Evolutionary conservation across 495 filamentous ascomycete genomes (phyloP).

Genomic region (Xylaria palmicola): DNA sequence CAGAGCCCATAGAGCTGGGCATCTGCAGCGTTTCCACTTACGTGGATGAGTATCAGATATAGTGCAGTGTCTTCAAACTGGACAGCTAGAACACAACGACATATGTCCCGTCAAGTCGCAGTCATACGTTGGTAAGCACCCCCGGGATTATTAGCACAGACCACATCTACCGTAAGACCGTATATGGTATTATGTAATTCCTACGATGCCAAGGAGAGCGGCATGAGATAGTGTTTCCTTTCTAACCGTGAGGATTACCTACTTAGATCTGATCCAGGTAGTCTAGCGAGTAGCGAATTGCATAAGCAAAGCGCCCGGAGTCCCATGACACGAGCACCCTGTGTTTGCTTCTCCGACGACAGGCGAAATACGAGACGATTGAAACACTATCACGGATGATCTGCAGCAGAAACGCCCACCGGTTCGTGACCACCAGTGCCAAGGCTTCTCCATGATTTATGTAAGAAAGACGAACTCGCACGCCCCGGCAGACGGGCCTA

Average conservation of each 20-base stretch:
- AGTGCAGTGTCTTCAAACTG: neutral
- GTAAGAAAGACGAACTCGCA: neutral
- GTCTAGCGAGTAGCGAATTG: neutral
- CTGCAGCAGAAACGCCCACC: constrained; percentile 13
- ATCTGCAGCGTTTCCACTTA: neutral
- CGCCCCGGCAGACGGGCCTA: neutral
- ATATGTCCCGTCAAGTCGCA: neutral
- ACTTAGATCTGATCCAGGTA: no score
- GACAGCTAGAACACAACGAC: neutral
- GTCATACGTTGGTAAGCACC: constrained; percentile 1
- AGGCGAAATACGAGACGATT: neutral
- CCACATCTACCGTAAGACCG: neutral
- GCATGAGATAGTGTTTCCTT: neutral
- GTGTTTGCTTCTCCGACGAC: neutral
- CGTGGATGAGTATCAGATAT: constrained; percentile 3
- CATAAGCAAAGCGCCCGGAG: neutral
- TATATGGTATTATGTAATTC: constrained; percentile 2
- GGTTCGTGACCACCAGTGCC: constrained; percentile 8
- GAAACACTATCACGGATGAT: constrained; percentile 7
- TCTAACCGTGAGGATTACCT: neutral
- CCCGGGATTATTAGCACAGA: neutral
- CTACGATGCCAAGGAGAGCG: neutral
- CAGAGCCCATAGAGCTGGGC: neutral
- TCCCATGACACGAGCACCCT: constrained; percentile 5
- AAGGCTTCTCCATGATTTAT: constrained; percentile 3